phyloP scores from a whole-genome alignment of 371 early-diverging fungal genomes.

The Syncephalastrum monosporum region DNA sequence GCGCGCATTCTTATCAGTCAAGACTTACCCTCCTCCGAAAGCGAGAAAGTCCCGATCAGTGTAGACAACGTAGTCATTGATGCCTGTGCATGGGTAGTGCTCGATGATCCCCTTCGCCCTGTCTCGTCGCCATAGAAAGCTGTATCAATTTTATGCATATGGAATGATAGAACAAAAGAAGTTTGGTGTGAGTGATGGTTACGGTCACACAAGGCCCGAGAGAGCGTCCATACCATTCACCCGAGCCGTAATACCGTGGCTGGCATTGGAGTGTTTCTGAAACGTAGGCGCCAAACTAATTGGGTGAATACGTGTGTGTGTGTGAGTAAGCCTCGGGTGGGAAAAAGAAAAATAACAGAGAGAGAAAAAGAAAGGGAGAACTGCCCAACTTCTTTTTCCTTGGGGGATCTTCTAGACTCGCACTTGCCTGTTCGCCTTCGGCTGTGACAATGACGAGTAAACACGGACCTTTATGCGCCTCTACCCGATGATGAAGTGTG shows the following conservation, averaged over 20 bases:
- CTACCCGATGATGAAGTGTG: conserved; percentile 24
- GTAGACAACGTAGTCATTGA: conserved; percentile 35
- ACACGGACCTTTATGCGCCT: conserved; percentile 24
- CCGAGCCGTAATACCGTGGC: conserved; percentile 36
- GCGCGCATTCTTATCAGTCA: background rate
- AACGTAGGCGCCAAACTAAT: conserved; percentile 37
- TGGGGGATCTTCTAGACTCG: background rate
- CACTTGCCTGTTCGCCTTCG: conserved; percentile 51
- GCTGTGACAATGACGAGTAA: conserved; percentile 29
- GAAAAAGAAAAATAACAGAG: background rate
- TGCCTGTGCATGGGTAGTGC: conserved; percentile 31
- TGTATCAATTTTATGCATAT: too few relatives aligned
- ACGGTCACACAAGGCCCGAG: too few relatives aligned
- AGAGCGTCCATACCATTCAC: conserved; percentile 33
- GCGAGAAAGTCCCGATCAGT: conserved; percentile 27
- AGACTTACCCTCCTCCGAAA: conserved; percentile 32
- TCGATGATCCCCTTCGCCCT: too few relatives aligned
- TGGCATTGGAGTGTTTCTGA: conserved; percentile 27
- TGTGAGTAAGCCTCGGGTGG: conserved; percentile 12
- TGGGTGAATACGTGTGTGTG: too few relatives aligned
- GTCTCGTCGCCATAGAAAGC: too few relatives aligned
- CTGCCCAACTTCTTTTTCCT: background rate
- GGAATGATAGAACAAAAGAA: too few relatives aligned
- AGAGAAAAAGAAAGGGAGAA: background rate
- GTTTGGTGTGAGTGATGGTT: too few relatives aligned